A percentile compares a stretch with the other conserved stretches of the same genome.
Evolutionary conservation across 2,329 filamentous ascomycete species (phyloP).

Genomic region (Penicillium sp.): DNA sequence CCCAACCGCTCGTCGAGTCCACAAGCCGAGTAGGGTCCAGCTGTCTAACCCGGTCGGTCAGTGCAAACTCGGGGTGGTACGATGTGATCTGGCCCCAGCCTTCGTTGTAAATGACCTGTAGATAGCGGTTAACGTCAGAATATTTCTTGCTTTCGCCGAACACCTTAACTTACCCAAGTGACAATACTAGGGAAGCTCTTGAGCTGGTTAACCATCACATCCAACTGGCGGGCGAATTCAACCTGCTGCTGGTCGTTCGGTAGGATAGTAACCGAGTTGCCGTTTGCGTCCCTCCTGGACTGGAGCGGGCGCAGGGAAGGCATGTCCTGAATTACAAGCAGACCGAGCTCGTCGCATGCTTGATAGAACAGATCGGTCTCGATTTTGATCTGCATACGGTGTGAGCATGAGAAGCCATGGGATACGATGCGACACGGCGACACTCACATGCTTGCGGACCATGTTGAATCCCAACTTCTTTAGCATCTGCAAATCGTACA

Average conservation of each 20-base stretch:
- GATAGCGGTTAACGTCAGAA: neutral
- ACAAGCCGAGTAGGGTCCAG: conserved; percentile 65
- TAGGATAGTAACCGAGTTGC: conserved; percentile 19
- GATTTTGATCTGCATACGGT: conserved; percentile 56
- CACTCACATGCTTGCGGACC: conserved; percentile 64
- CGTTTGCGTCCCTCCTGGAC: neutral
- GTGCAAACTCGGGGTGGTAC: conserved; percentile 53
- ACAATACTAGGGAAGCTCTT: conserved; percentile 64
- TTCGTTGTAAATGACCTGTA: conserved; percentile 66
- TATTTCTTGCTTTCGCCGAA: neutral
- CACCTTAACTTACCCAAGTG: conserved; percentile 52
- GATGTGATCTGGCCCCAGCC: conserved; percentile 63
- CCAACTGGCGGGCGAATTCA: conserved; percentile 64
- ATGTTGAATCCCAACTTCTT: conserved; percentile 68
- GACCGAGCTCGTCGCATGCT: conserved; percentile 63
- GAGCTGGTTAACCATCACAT: conserved; percentile 60
- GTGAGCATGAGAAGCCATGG: neutral
- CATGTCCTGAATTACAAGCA: conserved; percentile 71
- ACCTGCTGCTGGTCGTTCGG: conserved; percentile 52
- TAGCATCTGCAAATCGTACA: conserved; percentile 61
- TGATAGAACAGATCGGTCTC: conserved; percentile 66
- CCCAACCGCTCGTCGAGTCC: conserved; percentile 63
- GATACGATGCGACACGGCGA: neutral
- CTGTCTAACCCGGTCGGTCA: conserved; percentile 54
- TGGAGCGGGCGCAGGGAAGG: conserved; percentile 53